These are phyloP conservation scores for Penicillium goetzii DNA, from an alignment of 495 filamentous ascomycete species.

Conservation along the genomic window DNA sequence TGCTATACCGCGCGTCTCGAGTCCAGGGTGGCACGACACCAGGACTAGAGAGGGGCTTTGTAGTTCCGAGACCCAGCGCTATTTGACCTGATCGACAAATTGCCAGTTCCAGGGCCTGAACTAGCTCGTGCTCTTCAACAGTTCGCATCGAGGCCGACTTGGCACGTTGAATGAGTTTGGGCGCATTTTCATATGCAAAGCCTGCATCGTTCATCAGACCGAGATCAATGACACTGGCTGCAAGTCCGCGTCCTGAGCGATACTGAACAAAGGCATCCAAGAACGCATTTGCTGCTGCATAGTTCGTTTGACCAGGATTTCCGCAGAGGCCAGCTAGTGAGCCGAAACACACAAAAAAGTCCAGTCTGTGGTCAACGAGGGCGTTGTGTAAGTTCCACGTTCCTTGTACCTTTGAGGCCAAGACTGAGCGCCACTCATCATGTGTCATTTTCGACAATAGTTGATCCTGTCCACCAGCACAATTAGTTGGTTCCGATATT, in stretches of 20 bases:
- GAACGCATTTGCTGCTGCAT: conserved; percentile 12
- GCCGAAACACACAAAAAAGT: conserved; percentile 16
- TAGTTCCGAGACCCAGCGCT: conserved; percentile 3
- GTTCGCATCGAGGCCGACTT: conserved; percentile 4
- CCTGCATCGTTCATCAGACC: conserved; percentile 9
- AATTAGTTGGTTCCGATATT: background rate
- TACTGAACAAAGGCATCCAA: conserved; percentile 12
- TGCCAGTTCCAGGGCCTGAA: conserved; percentile 1
- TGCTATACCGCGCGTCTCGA: conserved; percentile 1
- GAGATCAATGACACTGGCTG: conserved; percentile 8
- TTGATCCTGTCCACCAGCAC: background rate
- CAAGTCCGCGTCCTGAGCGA: background rate
- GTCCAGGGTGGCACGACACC: conserved; percentile 7
- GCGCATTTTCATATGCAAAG: conserved; percentile 6
- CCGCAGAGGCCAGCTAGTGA: conserved; percentile 4
- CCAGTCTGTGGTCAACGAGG: background rate
- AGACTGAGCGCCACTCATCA: background rate
- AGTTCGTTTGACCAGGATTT: conserved; percentile 8
- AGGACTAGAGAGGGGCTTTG: background rate
- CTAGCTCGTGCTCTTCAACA: background rate
- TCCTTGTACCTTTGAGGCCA: conserved; percentile 12
- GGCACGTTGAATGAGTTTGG: conserved; percentile 3
- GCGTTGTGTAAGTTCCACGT: conserved; percentile 18
- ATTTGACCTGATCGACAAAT: conserved; percentile 2
- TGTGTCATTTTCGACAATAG: background rate